Percentiles rank a stretch among this genome's conserved stretches.
These are phyloP conservation scores for Clavariopsis aquatica DNA, from an alignment of 495 filamentous ascomycete species.

Conservation along the genomic window DNA sequence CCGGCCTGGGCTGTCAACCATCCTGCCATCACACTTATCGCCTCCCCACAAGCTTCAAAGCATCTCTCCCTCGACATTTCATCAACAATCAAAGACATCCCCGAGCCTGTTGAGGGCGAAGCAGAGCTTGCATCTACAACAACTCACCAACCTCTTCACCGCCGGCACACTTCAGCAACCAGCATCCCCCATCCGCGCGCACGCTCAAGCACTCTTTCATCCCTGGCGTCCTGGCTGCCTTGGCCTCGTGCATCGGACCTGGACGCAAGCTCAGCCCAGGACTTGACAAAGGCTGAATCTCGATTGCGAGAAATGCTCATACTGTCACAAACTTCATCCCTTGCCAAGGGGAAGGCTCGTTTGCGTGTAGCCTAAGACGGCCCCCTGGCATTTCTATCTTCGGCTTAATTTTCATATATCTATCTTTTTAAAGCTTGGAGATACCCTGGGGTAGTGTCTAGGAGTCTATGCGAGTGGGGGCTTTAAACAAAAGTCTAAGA, in stretches of 20 bases:
- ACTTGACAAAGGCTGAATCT: conserved; percentile 28
- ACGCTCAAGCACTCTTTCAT: conserved; percentile 30
- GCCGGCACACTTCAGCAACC: conserved; percentile 13
- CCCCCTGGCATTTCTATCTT: background rate
- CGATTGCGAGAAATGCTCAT: conserved; percentile 33
- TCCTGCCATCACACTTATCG: conserved; percentile 35
- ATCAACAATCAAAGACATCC: conserved; percentile 28
- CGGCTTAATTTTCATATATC: background rate
- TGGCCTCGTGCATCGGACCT: conserved; percentile 27
- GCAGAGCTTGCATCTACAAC: background rate
- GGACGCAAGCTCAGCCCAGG: background rate
- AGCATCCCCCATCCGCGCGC: conserved; percentile 21
- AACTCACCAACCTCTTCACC: conserved; percentile 2
- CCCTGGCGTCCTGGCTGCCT: conserved; percentile 34
- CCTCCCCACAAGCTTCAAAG: conserved; percentile 31
- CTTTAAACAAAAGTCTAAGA: background rate
- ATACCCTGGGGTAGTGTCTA: background rate
- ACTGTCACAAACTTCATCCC: background rate
- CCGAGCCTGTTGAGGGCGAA: background rate
- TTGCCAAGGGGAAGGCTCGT: conserved; percentile 16
- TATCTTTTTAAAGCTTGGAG: background rate
- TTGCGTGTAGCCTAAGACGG: background rate
- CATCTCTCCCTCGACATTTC: conserved; percentile 34
- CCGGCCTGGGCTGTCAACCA: conserved; percentile 28
- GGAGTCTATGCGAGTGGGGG: background rate